Evolutionary conservation across 2,329 filamentous ascomycete genomes (phyloP), one percentile per base, ranked within the genome.

Genomic region (Pseudogymnoascus pannorum): DNA sequence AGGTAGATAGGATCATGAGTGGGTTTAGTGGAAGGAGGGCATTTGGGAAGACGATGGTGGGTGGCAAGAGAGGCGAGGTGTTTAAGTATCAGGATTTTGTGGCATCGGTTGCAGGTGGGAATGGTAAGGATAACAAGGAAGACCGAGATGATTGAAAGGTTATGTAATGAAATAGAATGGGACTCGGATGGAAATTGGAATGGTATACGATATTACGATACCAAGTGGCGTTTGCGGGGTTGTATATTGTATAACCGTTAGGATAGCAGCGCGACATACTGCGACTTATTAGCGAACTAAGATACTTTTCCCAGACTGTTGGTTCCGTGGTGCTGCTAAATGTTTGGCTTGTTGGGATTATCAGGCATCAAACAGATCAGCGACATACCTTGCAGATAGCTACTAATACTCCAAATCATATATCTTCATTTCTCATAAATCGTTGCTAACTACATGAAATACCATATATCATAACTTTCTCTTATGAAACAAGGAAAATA

Each of bases 1-100:
- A 97, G 71, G 86, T 97, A 18, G 92, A 97, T 71, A 87, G 87
- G 71, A 88, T 96, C n/a, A 82, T 97, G 67, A 85, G 83, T 62
- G 92, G 91, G 0, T 99, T 96, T 74, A 89, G 88, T 3, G 90
- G 91, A 0, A 82, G 91, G 62, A 83, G 91, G 64, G 91, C 90
- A 0, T 96, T 97, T 74, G 89, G 86, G 54, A 90, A 87, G 68
- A 80, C 71, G 58, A 63, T 63, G 35, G 66, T 63, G 54, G 72
- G 78, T 65, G 70, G 71, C 5, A 88, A 87, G 70, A 82, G 88
- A 64, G 91, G 90, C 0, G 93, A 97, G 63, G 92, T 97, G 0
- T 97, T 99, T 75, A 85, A 87, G 70, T 99, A 97, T 72, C 86
- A 91, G 64, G 94, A 99, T 62, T 97, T 97, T 76, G 91, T 97